Evolutionary conservation across 176 grass and related monocot species (phyloP).

Genomic region (Poa annua): DNA sequence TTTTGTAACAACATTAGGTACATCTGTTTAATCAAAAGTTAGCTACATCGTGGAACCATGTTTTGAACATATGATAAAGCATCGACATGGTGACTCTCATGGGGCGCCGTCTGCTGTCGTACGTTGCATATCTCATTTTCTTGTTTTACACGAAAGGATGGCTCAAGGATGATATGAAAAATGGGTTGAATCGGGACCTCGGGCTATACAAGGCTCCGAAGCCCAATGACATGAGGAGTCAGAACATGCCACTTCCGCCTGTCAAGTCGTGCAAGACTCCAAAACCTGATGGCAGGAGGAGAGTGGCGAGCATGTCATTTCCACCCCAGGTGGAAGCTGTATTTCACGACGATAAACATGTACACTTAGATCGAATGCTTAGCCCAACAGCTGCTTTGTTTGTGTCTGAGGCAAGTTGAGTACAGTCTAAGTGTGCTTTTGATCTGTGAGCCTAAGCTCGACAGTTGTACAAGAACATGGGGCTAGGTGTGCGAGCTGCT

Average conservation of each 20-base stretch:
- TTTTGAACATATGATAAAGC: no score
- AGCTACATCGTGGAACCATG: no score
- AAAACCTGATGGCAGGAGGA: neutral
- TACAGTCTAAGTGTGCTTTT: no score
- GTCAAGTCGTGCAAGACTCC: neutral
- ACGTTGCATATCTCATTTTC: slow-evolving; percentile 1
- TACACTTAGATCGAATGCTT: neutral
- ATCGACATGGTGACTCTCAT: no score
- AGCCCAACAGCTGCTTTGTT: no score
- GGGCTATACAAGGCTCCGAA: neutral
- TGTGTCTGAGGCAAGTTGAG: no score
- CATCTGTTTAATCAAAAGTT: no score
- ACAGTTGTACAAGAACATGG: no score
- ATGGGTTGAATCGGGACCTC: neutral
- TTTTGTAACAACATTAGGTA: no score
- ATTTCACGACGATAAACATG: neutral
- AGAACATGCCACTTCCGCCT: neutral
- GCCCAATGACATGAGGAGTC: neutral
- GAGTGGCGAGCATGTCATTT: neutral
- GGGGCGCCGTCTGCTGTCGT: neutral
- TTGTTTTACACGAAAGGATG: slow-evolving; percentile 13
- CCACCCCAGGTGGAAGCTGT: neutral
- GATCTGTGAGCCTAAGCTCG: no score
- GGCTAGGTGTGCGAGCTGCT: no score
- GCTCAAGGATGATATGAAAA: neutral